Base-by-base conservation (phyloP, 129 eudicot species). In the Saussurea involucrata region DNA sequence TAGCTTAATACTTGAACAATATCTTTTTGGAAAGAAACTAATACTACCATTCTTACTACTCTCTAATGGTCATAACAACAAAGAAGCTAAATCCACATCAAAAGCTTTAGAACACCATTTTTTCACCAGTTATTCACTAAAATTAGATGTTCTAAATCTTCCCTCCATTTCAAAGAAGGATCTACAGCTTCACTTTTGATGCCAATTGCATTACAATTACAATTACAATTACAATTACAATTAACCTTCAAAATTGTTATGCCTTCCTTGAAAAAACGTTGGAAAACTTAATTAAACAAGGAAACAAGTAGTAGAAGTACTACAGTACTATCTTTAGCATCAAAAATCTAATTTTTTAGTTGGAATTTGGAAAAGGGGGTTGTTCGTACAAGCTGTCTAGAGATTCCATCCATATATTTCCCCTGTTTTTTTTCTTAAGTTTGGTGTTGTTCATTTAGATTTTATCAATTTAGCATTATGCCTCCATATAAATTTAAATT, bases 391-490 rank as follows among this genome's bases (percentile, higher is more conserved):
- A 55, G 46, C 33, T 68, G 6, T 12, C 9, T 37, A 69, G 18
- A 10, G 58, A 37, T 12, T 34, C 53, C 12, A 33, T 34, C 72
- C 57, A 20, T 68, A 24, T 69, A 37, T 40, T 6, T 0, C 32
- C 44, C 32, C 28, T 17, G 18, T n/a, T 40, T 11, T 74, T 74
- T 76, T 53, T 18, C 80, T 66, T 42, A 40, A 78, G 60, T 36
- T 61, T n/a, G n/a, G n/a, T n/a, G n/a, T n/a, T n/a, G n/a, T n/a
- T n/a, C n/a, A n/a, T n/a, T n/a, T n/a, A n/a, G n/a, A n/a, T n/a
- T n/a, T n/a, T n/a, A n/a, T n/a, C n/a, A n/a, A n/a, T n/a, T n/a
- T n/a, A n/a, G n/a, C n/a, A n/a, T n/a, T n/a, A n/a, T n/a, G n/a
- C n/a, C n/a, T n/a, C n/a, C n/a, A n/a, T n/a, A n/a, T n/a, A n/a